phyloP scores from a whole-genome alignment of 805 yeast genomes.

The Kazachstania psychrophila region DNA sequence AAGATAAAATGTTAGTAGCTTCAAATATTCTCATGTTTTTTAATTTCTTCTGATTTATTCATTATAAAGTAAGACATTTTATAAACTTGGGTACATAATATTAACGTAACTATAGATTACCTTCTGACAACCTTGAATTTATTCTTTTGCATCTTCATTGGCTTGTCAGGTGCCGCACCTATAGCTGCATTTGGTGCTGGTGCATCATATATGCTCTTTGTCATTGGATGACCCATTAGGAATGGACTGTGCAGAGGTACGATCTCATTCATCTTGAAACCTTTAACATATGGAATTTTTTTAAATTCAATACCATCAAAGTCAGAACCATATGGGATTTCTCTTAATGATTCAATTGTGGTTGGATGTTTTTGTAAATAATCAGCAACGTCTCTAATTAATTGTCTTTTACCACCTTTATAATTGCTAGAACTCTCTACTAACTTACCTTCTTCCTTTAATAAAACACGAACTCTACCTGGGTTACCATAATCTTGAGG shows the following conservation, averaged over 20 bases:
- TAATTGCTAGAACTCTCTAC: conserved; percentile 19
- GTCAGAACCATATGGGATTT: conserved; percentile 59
- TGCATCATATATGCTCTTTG: conserved; percentile 55
- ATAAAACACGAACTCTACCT: conserved; percentile 78
- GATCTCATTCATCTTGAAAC: conserved; percentile 75
- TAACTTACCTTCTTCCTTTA: conserved; percentile 44
- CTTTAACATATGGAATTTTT: conserved; percentile 69
- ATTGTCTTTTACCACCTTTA: conserved; percentile 49
- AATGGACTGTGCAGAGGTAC: conserved; percentile 82
- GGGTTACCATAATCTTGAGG: conserved; percentile 98
- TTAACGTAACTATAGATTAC: conserved; percentile 6
- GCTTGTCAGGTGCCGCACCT: conserved; percentile 14
- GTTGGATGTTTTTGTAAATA: conserved; percentile 64
- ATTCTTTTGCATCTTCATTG: conserved; percentile 25
- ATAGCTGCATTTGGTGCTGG: conserved; percentile 36
- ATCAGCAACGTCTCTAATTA: conserved; percentile 50
- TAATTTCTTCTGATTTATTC: no score
- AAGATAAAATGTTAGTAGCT: no score
- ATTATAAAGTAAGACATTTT: no score
- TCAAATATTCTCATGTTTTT: no score
- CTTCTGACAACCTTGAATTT: conserved; percentile 29
- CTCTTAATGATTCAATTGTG: conserved; percentile 50
- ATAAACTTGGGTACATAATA: no score
- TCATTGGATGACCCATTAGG: conserved; percentile 75
- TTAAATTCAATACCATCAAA: conserved; percentile 45